Evolutionary conservation across 441 rosid genomes (phyloP), one percentile per base, ranked within the genome.

Genomic region (Isatis lusitanica): DNA sequence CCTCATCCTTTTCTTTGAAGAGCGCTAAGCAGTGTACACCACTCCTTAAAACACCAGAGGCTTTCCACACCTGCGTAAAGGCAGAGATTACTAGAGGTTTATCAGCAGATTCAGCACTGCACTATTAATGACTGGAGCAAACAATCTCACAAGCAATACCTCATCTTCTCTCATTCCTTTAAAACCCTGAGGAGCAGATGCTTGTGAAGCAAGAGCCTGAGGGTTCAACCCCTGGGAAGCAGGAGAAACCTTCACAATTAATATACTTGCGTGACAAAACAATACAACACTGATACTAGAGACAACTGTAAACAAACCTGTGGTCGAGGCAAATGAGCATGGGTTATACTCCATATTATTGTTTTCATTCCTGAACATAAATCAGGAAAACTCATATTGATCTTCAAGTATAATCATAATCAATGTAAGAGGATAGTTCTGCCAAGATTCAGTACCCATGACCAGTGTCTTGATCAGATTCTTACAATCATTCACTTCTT

Each of bases 131-230:
- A 46, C 64, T 58, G 21, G 40, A 57, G 55, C n/a, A 59, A 64
- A 64, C 52, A 55, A 78, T 56, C 70, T 38, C 71, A 55, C 42
- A 68, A 55, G 36, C 62, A 58, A 70, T 85, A 96, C 99, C 99
- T 96, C 99, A 81, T 96, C 99, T 84, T 96, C 97, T 74, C 92
- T 86, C 97, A 94, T 81, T 81, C 98, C 99, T 86, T 88, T 96
- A 82, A 92, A 92, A 51, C 87, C 90, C 82, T 89, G 95, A 52
- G 85, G 84, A 35, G 75, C 75, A 26, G 97, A 84, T 39, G 90
- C 79, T 36, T 88, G 81, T 62, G 98, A 80, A 74, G 71, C 93
- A 74, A 89, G 89, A 33, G 74, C 89, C 79, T 90, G 98, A 21
- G 82, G 84, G 66, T 90, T 90, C 24, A 88, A 70, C 74, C 90